Evolutionary conservation across 208 protist species (phyloP), one percentile per base, ranked within the genome.

Genomic region (Blastocrithidia nonstop): DNA sequence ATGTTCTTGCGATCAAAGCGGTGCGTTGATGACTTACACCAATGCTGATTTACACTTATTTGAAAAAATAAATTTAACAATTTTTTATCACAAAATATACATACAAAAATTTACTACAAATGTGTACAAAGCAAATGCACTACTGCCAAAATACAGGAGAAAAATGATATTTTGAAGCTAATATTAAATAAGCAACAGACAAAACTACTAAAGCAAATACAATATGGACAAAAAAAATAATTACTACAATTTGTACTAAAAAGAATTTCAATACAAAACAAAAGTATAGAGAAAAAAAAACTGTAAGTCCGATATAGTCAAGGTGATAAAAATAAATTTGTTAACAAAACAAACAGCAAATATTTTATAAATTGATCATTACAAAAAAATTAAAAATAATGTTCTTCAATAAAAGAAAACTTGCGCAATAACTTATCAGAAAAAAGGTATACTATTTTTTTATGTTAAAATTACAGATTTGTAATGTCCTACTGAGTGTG

Each of bases 271-370:
- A 27, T n/a, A n/a, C n/a, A n/a, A n/a, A n/a, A n/a, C n/a, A n/a
- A n/a, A n/a, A n/a, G n/a, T n/a, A n/a, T n/a, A n/a, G n/a, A n/a
- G n/a, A n/a, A n/a, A n/a, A n/a, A n/a, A n/a, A n/a, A n/a, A n/a
- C n/a, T n/a, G n/a, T n/a, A n/a, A n/a, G n/a, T n/a, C n/a, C n/a
- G n/a, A n/a, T n/a, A n/a, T n/a, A n/a, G n/a, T n/a, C n/a, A n/a
- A n/a, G n/a, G n/a, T n/a, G n/a, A n/a, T n/a, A n/a, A n/a, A n/a
- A n/a, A 23, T 5, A 6, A 5, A 38, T 38, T 17, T 38, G 6
- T 41, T 41, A 46, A 46, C 16, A 46, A 20, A n/a, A n/a, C 22
- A 9, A 43, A 13, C 26, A 46, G 17, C 28, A 46, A 46, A 4
- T 17, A 3, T 46, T 2, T 17, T 46, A 39, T 46, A 6, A 39